These are phyloP conservation scores for Coniochaeta ligniaria DNA, from an alignment of 2,329 filamentous ascomycete genomes.

Conservation along the genomic window DNA sequence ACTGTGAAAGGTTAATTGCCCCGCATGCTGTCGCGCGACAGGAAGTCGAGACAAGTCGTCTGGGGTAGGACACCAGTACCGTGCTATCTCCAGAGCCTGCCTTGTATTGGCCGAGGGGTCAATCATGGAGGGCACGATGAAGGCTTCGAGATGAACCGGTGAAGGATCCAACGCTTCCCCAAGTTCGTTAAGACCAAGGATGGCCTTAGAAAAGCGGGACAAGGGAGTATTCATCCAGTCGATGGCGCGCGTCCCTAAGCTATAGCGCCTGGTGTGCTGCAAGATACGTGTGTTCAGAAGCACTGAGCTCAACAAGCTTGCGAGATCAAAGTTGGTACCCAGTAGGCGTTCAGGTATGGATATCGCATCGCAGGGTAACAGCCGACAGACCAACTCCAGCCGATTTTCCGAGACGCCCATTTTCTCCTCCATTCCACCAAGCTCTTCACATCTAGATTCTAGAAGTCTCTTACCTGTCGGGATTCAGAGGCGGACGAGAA, in stretches of 20 bases:
- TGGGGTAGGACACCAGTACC: neutral
- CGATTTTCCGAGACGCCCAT: neutral
- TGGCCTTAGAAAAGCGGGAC: conserved; percentile 1
- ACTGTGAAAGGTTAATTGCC: neutral
- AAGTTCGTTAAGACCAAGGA: neutral
- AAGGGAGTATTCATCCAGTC: neutral
- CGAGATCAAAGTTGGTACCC: neutral
- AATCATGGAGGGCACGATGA: neutral
- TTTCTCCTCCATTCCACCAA: neutral
- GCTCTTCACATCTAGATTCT: neutral
- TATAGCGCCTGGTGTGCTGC: neutral
- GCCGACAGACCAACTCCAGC: neutral
- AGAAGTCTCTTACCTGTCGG: too few species aligned
- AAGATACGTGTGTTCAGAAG: neutral
- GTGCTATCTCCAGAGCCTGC: neutral
- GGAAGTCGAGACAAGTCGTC: neutral
- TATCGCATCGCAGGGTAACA: neutral
- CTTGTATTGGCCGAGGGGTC: neutral
- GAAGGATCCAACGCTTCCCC: neutral
- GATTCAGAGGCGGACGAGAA: neutral
- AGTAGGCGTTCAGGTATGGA: neutral
- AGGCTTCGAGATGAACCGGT: neutral
- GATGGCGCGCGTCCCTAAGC: neutral
- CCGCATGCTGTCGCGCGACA: neutral
- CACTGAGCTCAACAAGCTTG: neutral